Percentiles rank a stretch among this genome's conserved stretches.
Conservation (phyloP, 2,329 filamentous ascomycete species). For the Alternaria rosae region DNA sequence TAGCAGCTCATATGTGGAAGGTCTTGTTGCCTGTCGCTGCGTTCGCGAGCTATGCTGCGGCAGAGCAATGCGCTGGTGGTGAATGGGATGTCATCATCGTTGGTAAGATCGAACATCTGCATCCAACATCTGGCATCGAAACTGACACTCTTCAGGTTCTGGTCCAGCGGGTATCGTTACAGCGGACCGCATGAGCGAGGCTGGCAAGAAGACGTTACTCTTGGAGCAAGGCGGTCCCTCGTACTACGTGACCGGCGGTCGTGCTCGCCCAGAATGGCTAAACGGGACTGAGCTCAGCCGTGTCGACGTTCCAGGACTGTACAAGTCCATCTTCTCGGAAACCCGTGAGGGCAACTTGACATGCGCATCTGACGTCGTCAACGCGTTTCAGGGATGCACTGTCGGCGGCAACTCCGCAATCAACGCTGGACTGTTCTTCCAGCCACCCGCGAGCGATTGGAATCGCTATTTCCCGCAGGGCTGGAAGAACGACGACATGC, state of each 20-base stretch:
- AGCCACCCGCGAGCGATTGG: conserved; percentile 62
- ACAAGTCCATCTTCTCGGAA: conserved; percentile 59
- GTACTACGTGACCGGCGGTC: conserved; percentile 59
- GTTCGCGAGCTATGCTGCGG: conserved; percentile 1
- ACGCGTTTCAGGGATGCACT: conserved; percentile 59
- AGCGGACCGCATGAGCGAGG: conserved; percentile 60
- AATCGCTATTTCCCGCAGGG: conserved; percentile 59
- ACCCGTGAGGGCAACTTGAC: conserved; percentile 47
- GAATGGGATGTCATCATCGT: conserved; percentile 36
- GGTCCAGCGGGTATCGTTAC: conserved; percentile 63
- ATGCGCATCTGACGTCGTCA: conserved; percentile 52
- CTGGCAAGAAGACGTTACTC: conserved; percentile 60
- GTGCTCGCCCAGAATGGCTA: conserved; percentile 59
- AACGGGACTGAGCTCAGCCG: conserved; percentile 57
- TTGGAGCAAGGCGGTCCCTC: conserved; percentile 62
- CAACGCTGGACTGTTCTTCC: conserved; percentile 63
- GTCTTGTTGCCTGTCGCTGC: conserved; percentile 18
- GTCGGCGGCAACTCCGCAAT: conserved; percentile 62
- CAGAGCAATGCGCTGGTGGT: conserved; percentile 13
- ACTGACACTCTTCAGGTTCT: conserved; percentile 37
- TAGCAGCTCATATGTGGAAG: conserved; percentile 16
- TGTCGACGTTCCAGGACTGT: conserved; percentile 62
- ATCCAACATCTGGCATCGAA: neutral
- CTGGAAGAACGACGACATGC: conserved; percentile 62
- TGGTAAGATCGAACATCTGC: conserved; percentile 8